Base-by-base conservation (phyloP, 768 basidiomycete genomes). In the Steccherinum ochraceum region DNA sequence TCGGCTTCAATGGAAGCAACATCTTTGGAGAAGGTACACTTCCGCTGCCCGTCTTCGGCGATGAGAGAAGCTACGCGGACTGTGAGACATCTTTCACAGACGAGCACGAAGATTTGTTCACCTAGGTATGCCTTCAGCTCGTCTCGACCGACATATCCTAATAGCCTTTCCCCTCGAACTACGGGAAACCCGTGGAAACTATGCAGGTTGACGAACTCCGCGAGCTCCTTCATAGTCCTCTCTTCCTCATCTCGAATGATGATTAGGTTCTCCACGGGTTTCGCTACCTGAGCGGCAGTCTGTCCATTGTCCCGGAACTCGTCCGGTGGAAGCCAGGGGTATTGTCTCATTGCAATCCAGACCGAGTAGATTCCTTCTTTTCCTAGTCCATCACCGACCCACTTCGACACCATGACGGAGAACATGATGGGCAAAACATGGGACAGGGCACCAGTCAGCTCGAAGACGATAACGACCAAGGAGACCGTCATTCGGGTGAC, bases 401-500 rank as follows among this genome's bases (percentile, higher is more conserved):
- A 87, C 69, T 88, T 88, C 5, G 84, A 73, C 18, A 79, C 77
- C 81, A 86, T 85, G 47, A 88, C 84, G 49, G 79, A 81, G 43
- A 88, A 80, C 86, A 88, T 87, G 62, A 88, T 86, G 13, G 86
- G 86, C 25, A 88, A 70, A n/a, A 88, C 86, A 67, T 88, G 86
- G 12, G 85, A 87, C 23, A 88, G 69, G 3, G 86, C 86, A 12
- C 86, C 86, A 19, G 86, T 88, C n/a, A 88, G 69, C 84, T 88
- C 86, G 57, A 87, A 88, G 2, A 88, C 71, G 51, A 88, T 88
- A 24, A 86, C 84, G 16, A 88, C 85, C 47, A 88, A 67, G 4
- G 86, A 88, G 49, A 88, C 85, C 3, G 85, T 86, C 85, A 86
- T 86, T 51, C 84, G 69, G 3, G 86, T 88, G 2, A 88, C 86